phyloP scores from a whole-genome alignment of 2,329 filamentous ascomycete species.

The Graphium sp. region DNA sequence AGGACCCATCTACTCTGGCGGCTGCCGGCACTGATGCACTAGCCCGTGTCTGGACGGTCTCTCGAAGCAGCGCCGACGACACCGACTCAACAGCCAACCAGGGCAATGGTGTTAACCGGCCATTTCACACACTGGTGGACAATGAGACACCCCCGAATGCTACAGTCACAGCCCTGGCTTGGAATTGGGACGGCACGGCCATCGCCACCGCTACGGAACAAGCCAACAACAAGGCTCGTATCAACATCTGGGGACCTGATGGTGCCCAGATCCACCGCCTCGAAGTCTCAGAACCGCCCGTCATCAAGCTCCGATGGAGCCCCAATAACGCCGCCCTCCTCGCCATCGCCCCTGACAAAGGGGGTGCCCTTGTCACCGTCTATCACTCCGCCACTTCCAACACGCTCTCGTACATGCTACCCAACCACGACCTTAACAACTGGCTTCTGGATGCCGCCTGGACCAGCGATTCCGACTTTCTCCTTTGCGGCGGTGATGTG shows the following conservation, averaged over 20 bases:
- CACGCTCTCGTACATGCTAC: conserved; percentile 28
- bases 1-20: conserved; percentile 46
- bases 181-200: conserved; percentile 36
- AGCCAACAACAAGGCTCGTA: conserved; percentile 27
- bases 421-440: conserved; percentile 29
- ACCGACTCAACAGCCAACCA: conserved; percentile 13
- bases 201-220: conserved; percentile 43
- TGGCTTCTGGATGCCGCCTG: conserved; percentile 41
- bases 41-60: conserved; percentile 51
- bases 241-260: conserved; percentile 38
- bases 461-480: conserved; percentile 39
- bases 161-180: conserved; percentile 41
- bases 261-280: conserved; percentile 34
- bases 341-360: conserved; percentile 32
- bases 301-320: conserved; percentile 47
- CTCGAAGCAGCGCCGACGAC: conserved; percentile 26
- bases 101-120: conserved; percentile 22
- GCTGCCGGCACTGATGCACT: conserved; percentile 54
- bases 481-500: conserved; percentile 39
- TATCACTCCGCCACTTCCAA: conserved; percentile 26
- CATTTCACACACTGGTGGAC: conserved; percentile 31
- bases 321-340: conserved; percentile 35
- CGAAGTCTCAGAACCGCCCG: conserved; percentile 40
- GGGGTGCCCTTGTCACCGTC: conserved; percentile 36
- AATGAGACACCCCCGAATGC: conserved; percentile 32